phyloP scores from a whole-genome alignment of 371 early-diverging fungal genomes.

The Gilbertella persicaria region DNA sequence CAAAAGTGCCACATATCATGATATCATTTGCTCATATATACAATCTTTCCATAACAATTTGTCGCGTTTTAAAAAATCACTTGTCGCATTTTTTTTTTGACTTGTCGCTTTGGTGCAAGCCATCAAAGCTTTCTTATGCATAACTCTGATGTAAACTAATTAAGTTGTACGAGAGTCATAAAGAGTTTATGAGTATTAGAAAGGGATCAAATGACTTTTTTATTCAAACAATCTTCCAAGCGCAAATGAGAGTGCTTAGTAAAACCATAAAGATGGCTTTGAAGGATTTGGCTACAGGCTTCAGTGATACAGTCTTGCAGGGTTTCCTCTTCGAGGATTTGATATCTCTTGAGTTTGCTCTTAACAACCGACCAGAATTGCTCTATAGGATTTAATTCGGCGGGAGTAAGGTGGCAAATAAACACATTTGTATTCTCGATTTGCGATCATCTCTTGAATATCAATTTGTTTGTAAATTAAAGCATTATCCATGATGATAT shows the following conservation, averaged over 20 bases:
- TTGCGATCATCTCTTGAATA: conserved; percentile 6
- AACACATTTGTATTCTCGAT: conserved; percentile 13
- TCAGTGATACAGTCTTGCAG: not conserved
- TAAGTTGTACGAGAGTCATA: not conserved
- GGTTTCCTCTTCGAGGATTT: not conserved
- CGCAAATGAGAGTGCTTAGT: not conserved
- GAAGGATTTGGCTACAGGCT: not conserved
- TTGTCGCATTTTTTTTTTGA: not conserved
- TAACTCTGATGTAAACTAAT: not conserved
- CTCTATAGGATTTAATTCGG: conserved; percentile 11
- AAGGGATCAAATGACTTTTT: conserved; percentile 1
- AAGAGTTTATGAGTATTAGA: not conserved
- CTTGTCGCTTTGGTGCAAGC: not conserved
- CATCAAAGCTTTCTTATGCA: not conserved
- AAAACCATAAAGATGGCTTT: conserved; percentile 8
- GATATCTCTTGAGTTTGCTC: not conserved
- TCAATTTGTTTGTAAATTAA: conserved; percentile 6
- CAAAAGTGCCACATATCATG: no score
- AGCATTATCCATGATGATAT: conserved; percentile 15
- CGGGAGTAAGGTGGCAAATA: conserved; percentile 13
- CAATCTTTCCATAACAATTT: not conserved
- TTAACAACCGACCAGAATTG: conserved; percentile 1
- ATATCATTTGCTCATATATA: no score
- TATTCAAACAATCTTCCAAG: conserved; percentile 7
- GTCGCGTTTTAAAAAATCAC: not conserved